These are phyloP conservation scores for Tolypocladium tropicale DNA, from an alignment of 2,329 filamentous ascomycete genomes.

Conservation along the genomic window DNA sequence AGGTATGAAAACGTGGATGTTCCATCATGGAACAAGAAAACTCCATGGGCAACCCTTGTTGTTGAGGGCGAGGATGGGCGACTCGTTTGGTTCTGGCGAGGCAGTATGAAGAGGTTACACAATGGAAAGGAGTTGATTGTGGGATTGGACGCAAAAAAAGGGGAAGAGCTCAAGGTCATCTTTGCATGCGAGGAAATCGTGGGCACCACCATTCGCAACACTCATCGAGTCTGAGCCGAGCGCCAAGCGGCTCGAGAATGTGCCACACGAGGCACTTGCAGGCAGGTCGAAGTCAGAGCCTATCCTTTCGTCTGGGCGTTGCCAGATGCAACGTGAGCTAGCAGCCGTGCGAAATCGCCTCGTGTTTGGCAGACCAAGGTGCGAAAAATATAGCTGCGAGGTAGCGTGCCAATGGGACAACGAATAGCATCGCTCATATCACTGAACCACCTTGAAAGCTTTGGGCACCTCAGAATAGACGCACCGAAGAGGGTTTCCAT, in stretches of 20 bases:
- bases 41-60: conserved; percentile 63
- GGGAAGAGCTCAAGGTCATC: conserved; percentile 51
- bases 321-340: too few species aligned
- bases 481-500: not conserved
- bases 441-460: not conserved
- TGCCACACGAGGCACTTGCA: not conserved
- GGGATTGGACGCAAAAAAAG: conserved; percentile 38
- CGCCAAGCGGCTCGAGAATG: too few species aligned
- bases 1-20: conserved; percentile 59
- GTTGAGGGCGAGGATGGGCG: conserved; percentile 44
- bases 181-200: conserved; percentile 83
- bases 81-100: conserved; percentile 58
- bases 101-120: conserved; percentile 55
- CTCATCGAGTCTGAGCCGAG: conserved; percentile 1
- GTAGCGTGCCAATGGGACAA: too few species aligned
- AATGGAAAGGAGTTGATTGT: conserved; percentile 47
- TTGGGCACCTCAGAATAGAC: not conserved
- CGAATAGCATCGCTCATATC: too few species aligned
- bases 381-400: too few species aligned
- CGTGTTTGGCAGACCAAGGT: not conserved
- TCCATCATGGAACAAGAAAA: conserved; percentile 51
- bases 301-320: too few species aligned
- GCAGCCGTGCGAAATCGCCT: too few species aligned
- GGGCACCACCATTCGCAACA: conserved; percentile 35
- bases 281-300: not conserved